Percentiles rank a stretch among this genome's conserved stretches.
These are phyloP conservation scores for Sherardia arvensis DNA, from an alignment of 257 asterid genomes.

Conservation along the genomic window DNA sequence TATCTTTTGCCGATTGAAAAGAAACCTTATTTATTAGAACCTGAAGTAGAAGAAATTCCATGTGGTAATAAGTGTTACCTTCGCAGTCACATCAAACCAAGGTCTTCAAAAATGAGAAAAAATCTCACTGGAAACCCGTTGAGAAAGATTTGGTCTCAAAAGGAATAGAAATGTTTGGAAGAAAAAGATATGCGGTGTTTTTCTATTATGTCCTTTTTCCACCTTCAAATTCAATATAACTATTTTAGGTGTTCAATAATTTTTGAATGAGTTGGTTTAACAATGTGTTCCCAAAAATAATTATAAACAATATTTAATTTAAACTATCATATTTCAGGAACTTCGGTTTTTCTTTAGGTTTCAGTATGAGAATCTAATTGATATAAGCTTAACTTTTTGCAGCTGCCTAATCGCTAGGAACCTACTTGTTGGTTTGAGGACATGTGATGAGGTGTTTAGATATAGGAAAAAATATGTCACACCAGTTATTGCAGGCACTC, in stretches of 20 bases:
- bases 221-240: too few relatives aligned
- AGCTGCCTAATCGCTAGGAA: conserved; percentile 93
- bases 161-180: conserved; percentile 88
- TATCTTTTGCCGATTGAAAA: conserved; percentile 53
- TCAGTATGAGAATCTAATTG: too few relatives aligned
- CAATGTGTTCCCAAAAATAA: too few relatives aligned
- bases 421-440: conserved; percentile 78
- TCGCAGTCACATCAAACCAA: conserved; percentile 30
- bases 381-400: too few relatives aligned
- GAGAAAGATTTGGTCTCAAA: conserved; percentile 81
- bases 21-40: conserved; percentile 42
- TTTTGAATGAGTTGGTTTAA: too few relatives aligned
- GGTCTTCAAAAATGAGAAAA: conserved; percentile 23
- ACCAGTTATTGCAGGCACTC: conserved; percentile 33
- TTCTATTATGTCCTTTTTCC: too few relatives aligned
- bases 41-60: conserved; percentile 61
- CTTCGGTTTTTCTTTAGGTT: neutral
- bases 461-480: conserved; percentile 60
- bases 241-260: neutral
- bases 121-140: conserved; percentile 62
- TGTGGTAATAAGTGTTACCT: conserved; percentile 79
- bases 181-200: conserved; percentile 59
- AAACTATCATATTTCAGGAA: too few relatives aligned
- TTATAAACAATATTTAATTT: too few relatives aligned
- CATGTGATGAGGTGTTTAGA: conserved; percentile 68